Base-by-base conservation (phyloP, 495 filamentous ascomycete genomes). In the Aspergillus biplanus region DNA sequence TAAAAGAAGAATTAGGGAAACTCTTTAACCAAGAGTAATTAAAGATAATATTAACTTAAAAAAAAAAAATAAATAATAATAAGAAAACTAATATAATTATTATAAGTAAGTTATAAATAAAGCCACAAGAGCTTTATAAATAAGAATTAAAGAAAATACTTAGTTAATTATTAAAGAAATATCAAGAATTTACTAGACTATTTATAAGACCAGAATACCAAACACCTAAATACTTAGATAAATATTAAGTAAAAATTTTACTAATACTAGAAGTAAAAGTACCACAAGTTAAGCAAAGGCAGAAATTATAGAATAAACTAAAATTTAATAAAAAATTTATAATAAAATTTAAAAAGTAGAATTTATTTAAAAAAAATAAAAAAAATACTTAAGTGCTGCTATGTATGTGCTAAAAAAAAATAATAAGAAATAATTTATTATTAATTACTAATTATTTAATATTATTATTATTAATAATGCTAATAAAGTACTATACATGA, bases 401-500 rank as follows among this genome's bases (percentile, higher is more conserved):
- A 44, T 44, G 2, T 44, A 7, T 11, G 11, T 44, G 2, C 39
- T 12, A 44, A 44, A 44, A 11, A 44, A 44, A 11, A 12, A 44
- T 44, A 44, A 15, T 27, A 44, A 11, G n/a, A 7, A 44, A 44
- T 0, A 4, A 31, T 2, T 53, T 21, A 31, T 31, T 53, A 31
- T 31, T 53, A 31, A 21, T 12, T 53, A 21, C 31, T 31, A 21
- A 53, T 16, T 53, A 53, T 5, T 35, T 56, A 34, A 33, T 35
- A 39, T 7, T 8, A 39, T 39, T 8, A 56, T 56, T 56, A 56
- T 56, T 56, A 39, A 39, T 4, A 39, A 39, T 39, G 4, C 13
- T 8, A 39, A 39, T 13, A 39, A 39, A 13, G 13, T 3, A 39
- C 37, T 39, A 39, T 39, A 39, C 4, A 39, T 39, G 4, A 39